phyloP scores from a whole-genome alignment of 2,329 filamentous ascomycete species.

The Thielaviopsis euricoi region DNA sequence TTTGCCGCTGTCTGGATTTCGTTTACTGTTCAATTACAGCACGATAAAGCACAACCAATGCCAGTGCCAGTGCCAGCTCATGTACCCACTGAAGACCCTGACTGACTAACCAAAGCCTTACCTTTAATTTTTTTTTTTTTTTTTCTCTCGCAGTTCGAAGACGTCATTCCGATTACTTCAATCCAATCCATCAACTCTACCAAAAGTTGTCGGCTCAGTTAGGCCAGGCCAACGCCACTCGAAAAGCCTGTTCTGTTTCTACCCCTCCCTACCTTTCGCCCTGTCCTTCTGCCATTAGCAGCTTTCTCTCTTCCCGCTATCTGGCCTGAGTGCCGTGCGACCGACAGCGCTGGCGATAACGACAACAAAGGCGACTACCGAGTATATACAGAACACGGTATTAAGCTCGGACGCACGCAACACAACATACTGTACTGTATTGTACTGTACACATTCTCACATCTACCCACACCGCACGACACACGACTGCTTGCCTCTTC shows the following conservation, averaged over 20 bases:
- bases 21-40: background rate
- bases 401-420: too few relatives aligned
- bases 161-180: background rate
- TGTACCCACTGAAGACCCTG: background rate
- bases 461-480: background rate
- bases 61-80: background rate
- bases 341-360: background rate
- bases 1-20: background rate
- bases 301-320: too few relatives aligned
- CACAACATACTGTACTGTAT: too few relatives aligned
- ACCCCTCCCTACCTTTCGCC: background rate
- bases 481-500: background rate
- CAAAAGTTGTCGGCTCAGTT: background rate
- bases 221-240: background rate
- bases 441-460: too few relatives aligned
- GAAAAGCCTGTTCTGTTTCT: background rate
- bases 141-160: background rate
- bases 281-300: background rate
- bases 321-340: background rate
- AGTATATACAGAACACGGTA: background rate
- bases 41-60: too few relatives aligned
- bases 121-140: background rate
- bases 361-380: background rate
- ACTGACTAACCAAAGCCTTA: background rate
- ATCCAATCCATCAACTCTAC: background rate